Evolutionary conservation across 345 rosid genomes (phyloP).

Genomic region (Dipteronia dyeriana): DNA sequence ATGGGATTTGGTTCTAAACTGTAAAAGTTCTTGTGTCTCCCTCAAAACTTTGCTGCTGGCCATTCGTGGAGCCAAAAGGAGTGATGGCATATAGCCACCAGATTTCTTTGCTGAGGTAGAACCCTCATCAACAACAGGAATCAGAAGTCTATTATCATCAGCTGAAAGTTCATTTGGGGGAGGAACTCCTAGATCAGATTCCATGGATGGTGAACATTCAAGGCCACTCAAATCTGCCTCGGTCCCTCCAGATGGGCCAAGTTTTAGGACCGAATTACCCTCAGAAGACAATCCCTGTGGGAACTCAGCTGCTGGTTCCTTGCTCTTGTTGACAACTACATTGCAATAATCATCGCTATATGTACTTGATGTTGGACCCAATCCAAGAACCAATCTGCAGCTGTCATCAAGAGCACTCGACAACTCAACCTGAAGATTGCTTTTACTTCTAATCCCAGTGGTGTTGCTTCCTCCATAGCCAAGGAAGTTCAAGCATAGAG

Average conservation of each 20-base stretch:
- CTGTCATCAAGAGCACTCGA: constrained; percentile 61
- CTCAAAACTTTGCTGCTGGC: constrained; percentile 33
- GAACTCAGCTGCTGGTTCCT: constrained; percentile 35
- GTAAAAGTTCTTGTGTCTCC: constrained; percentile 45
- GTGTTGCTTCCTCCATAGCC: constrained; percentile 50
- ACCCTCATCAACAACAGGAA: constrained; percentile 84
- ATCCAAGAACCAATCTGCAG: constrained; percentile 85
- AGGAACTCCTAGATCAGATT: constrained; percentile 33
- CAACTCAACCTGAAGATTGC: constrained; percentile 47
- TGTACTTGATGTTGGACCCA: constrained; percentile 80
- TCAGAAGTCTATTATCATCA: constrained; percentile 32
- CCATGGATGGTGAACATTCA: constrained; percentile 53
- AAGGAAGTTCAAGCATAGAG: constrained; percentile 64
- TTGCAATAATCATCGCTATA: constrained; percentile 40
- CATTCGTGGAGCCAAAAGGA: constrained; percentile 69
- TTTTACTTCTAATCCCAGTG: constrained; percentile 33
- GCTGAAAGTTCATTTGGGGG: constrained; percentile 30
- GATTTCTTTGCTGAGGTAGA: constrained; percentile 92
- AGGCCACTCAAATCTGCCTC: constrained; percentile 42
- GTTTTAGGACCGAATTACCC: constrained; percentile 63
- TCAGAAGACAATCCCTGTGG: constrained; percentile 46
- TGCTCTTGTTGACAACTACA: constrained; percentile 38
- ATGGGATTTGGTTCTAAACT: constrained; percentile 40
- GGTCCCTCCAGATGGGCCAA: constrained; percentile 69
- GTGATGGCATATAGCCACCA: constrained; percentile 88